These are phyloP conservation scores for Termitomyces heimii DNA, from an alignment of 768 basidiomycete species.

Conservation along the genomic window DNA sequence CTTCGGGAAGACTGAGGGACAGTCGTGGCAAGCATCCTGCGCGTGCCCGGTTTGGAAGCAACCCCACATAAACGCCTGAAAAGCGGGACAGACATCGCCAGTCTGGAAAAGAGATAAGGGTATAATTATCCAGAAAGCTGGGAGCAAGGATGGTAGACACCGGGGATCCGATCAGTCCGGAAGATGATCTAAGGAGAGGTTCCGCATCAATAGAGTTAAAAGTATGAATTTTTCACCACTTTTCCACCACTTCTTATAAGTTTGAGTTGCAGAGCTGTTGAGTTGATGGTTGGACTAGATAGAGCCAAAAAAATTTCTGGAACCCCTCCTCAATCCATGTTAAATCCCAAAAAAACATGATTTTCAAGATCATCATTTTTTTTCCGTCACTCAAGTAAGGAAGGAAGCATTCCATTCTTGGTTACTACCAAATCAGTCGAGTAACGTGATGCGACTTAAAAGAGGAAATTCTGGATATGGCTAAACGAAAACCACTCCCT, in stretches of 20 bases:
- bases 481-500: neutral
- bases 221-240: too few relatives aligned
- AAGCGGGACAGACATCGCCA: slow-evolving; percentile 8
- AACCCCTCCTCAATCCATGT: neutral
- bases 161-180: neutral
- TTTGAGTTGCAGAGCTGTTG: neutral
- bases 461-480: neutral
- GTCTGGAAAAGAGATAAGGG: neutral
- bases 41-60: neutral
- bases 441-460: neutral
- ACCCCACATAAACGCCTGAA: slow-evolving; percentile 2
- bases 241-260: neutral
- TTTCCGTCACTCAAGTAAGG: neutral
- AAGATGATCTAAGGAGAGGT: neutral
- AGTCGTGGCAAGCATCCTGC: slow-evolving; percentile 3
- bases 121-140: neutral
- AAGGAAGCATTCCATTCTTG: neutral
- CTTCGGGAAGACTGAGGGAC: slow-evolving; percentile 8
- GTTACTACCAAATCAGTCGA: neutral
- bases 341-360: neutral
- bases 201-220: too few relatives aligned
- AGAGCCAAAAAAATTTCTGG: neutral
- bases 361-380: neutral
- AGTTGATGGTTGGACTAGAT: neutral
- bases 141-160: neutral